Conservation (phyloP, 495 filamentous ascomycete genomes). For the Halenospora varia region DNA sequence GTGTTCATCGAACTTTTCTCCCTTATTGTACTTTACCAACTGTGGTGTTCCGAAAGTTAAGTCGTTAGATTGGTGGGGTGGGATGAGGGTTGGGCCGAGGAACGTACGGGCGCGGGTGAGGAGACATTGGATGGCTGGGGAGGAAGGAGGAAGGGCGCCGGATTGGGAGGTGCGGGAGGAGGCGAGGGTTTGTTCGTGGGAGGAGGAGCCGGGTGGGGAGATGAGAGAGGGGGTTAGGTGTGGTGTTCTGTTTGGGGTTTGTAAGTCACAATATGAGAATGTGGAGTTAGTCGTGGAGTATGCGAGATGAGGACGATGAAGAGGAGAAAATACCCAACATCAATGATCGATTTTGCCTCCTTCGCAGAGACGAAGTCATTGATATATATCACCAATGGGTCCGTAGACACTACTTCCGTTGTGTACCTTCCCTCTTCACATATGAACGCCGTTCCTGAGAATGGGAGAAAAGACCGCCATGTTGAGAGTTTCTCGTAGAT, state of each 20-base stretch:
- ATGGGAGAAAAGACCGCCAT: not conserved
- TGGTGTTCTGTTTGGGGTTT: not conserved
- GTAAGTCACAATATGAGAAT: not conserved
- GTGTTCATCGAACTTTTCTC: conserved; percentile 42
- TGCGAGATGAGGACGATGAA: too few relatives aligned
- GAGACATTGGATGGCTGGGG: conserved; percentile 38
- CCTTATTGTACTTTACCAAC: conserved; percentile 42
- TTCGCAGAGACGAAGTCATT: conserved; percentile 2
- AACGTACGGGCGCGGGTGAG: conserved; percentile 35
- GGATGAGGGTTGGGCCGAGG: conserved; percentile 39
- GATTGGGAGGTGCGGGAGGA: conserved; percentile 36
- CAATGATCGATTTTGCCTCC: conserved; percentile 5
- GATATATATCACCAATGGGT: conserved; percentile 16
- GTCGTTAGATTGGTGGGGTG: conserved; percentile 38
- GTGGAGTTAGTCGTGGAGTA: not conserved
- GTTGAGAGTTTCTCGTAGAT: not conserved
- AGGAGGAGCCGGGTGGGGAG: too few relatives aligned
- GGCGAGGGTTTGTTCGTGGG: too few relatives aligned
- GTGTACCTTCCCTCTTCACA: conserved; percentile 1
- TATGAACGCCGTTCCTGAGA: not conserved
- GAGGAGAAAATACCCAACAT: conserved; percentile 6
- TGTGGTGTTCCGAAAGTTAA: conserved; percentile 46
- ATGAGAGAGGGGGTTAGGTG: not conserved
- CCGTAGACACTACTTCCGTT: conserved; percentile 15
- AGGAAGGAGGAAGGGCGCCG: conserved; percentile 37